Evolutionary conservation across 495 filamentous ascomycete genomes (phyloP), one percentile per base, ranked within the genome.

Genomic region (Neurospora terricola): DNA sequence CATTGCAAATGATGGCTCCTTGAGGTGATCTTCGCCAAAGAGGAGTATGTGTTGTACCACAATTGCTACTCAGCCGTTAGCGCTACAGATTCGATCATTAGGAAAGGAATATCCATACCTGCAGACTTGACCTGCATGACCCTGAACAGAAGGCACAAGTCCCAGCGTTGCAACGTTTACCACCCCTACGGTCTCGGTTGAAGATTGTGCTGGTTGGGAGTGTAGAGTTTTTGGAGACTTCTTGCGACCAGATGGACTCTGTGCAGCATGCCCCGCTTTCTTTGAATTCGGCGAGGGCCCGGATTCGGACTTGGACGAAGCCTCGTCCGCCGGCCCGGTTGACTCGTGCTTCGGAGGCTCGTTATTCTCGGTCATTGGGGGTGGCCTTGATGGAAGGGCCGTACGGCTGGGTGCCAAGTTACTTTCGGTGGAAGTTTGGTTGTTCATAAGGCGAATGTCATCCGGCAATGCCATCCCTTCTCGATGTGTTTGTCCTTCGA

Each of bases 1-100:
- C 96, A 82, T 99, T 99, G 83, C 96, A 99, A 45, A 99, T 98
- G 69, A 93, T 97, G 62, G 92, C 91, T 48, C 96, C 96, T 70
- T 92, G 91, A 0, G 95, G 96, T 3, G 95, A 97, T 73, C 96
- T 89, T 74, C 96, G 89, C 96, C 96, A 99, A 70, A 99, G 86
- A 37, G 96, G 96, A 16, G 96, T 99, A 76, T 89, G 90, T 43
- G 93, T 96, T 7, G 96, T 99, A 66, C 90, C 90, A 80, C 96
- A 99, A 83, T 99, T 99, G 81, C 96, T 99, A 77, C 6, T 75
- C 38, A 42, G 71, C 42, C 6, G 75, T 84, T 62, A 85, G 77
- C 37, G 71, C 9, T 11, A 37, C 38, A 34, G 40, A 38, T n/a
- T 66, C 59, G 73, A n/a, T 69, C 18, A 23, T n/a, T 69, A 39